Percentiles rank a stretch among this genome's conserved stretches.
Conservation (phyloP, 768 basidiomycete species). For the Lanmaoa rubissima region DNA sequence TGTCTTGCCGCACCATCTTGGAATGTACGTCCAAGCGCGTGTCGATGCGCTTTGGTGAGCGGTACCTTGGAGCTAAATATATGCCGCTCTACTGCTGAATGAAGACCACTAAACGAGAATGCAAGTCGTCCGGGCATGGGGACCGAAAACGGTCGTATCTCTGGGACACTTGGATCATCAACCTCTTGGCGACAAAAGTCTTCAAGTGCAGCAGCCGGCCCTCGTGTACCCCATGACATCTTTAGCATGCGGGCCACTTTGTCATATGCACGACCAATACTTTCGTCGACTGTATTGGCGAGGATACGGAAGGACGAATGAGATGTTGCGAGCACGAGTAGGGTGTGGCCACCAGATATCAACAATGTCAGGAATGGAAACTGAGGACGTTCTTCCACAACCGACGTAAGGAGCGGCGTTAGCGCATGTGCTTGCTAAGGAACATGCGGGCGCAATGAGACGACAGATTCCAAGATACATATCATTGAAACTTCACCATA, state of each 20-base stretch:
- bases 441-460: background rate
- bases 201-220: constrained; percentile 83
- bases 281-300: constrained; percentile 71
- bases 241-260: constrained; percentile 72
- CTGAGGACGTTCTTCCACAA: constrained; percentile 39
- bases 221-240: constrained; percentile 59
- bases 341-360: constrained; percentile 92
- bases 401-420: constrained; percentile 69
- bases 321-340: constrained; percentile 74
- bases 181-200: constrained; percentile 48
- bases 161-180: constrained; percentile 23
- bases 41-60: constrained; percentile 28
- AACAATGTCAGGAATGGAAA: constrained; percentile 91
- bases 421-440: constrained; percentile 89
- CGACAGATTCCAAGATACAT: background rate
- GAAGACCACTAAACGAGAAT: constrained; percentile 82
- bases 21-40: constrained; percentile 64
- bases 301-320: constrained; percentile 60
- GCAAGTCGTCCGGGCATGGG: constrained; percentile 53
- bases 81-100: constrained; percentile 64
- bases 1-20: constrained; percentile 71
- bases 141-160: constrained; percentile 41
- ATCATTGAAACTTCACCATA: constrained; percentile 58
- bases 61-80: constrained; percentile 40
- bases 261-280: constrained; percentile 80